Evolutionary conservation across 2,329 filamentous ascomycete genomes (phyloP), one percentile per base, ranked within the genome.

Genomic region (Alternaria dauci): DNA sequence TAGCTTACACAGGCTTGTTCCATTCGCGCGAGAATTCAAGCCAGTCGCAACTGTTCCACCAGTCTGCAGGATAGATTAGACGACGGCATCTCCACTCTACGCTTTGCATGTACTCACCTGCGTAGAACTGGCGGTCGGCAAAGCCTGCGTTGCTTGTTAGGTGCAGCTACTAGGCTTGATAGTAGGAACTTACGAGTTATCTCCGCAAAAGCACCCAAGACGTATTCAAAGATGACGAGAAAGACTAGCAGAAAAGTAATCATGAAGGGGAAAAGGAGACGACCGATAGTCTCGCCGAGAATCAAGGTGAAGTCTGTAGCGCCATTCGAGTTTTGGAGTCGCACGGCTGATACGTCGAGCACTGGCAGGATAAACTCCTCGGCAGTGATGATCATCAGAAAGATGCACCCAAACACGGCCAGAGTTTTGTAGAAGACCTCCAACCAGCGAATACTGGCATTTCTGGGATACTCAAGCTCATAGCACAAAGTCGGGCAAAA

Each of bases 281-380:
- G 89, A 58, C 91, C 94, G 74, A 97, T 94, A 14, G 91, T 93
- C 83, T 98, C 95, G 28, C 91, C 88, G 25, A 99, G 85, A 67
- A 97, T 89, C 61, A 99, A 86, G 3, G 88, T 84, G 57, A 87
- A 88, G 64, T 98, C 95, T 2, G 85, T 80, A 28, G 83, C 75
- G 41, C 84, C 83, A 20, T 74, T 73, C 8, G 82, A 79, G 20
- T 76, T 66, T 47, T 85, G 81, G 3, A 90, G 79, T 30, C 83
- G 81, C 47, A 79, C 66, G n/a, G 85, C 84, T 16, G 93, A 92
- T 63, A 94, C 91, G 66, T 87, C 85, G 56, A 98, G 85, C 2
- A 97, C 92, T 0, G 95, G 95, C 4, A 97, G 85, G 78, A 99
- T 97, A 79, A 96, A 98, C 74, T 98, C 94, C 73, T 98, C 95